Percentiles rank a stretch among this genome's conserved stretches.
Evolutionary conservation across 2,329 filamentous ascomycete species (phyloP).

Genomic region (Dactylellina drechsleri): DNA sequence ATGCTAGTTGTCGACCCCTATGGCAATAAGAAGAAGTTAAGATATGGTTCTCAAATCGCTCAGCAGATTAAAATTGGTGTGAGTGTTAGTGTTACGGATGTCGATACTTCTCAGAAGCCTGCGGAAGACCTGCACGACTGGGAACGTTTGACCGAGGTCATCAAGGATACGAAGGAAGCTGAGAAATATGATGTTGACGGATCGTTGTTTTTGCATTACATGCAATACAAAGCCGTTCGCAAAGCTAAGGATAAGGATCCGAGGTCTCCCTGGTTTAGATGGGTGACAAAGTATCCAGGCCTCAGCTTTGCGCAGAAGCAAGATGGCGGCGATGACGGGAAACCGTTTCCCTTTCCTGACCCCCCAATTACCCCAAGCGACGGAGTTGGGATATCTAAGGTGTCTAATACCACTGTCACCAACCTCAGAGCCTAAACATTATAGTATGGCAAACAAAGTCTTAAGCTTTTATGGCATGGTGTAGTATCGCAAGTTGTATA

Average conservation of each 20-base stretch:
- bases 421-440: too few species aligned
- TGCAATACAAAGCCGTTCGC: constrained; percentile 7
- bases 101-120: not conserved
- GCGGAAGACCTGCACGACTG: not conserved
- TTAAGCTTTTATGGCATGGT: too few species aligned
- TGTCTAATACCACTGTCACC: too few species aligned
- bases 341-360: not conserved
- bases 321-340: not conserved
- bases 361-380: not conserved
- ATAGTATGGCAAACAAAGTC: too few species aligned
- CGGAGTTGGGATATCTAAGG: not conserved
- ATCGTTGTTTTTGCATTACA: constrained; percentile 14
- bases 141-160: constrained; percentile 6
- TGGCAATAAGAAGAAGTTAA: not conserved
- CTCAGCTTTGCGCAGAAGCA: not conserved
- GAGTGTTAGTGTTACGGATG: not conserved
- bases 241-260: not conserved
- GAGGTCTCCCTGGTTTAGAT: not conserved
- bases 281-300: not conserved
- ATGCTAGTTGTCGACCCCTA: not conserved
- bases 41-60: constrained; percentile 20
- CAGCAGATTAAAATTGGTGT: constrained; percentile 10
- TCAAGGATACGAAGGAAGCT: not conserved
- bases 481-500: too few species aligned
- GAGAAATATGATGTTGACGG: not conserved